These are phyloP conservation scores for Endotrypanum monterogeii DNA, from an alignment of 208 protist genomes.

Conservation along the genomic window DNA sequence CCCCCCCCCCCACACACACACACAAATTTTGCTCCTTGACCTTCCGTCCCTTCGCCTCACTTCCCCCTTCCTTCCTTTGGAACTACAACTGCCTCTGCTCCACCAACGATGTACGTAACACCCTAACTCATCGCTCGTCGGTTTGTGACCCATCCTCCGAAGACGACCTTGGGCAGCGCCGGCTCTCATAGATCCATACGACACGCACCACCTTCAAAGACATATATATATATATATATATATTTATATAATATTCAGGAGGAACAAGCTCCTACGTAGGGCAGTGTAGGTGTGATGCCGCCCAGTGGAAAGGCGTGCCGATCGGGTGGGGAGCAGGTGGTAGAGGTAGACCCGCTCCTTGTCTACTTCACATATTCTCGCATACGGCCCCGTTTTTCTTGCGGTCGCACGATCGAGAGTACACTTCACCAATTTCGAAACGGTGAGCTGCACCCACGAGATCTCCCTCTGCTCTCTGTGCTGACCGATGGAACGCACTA, in stretches of 20 bases:
- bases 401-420: conserved; percentile 75
- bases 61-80: not conserved
- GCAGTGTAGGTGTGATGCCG: not conserved
- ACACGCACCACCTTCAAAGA: not conserved
- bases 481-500: conserved; percentile 57
- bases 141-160: not conserved
- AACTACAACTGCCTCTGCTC: not conserved
- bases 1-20: too few species aligned
- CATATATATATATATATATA: conserved; percentile 6
- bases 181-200: not conserved
- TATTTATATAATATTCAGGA: conserved; percentile 3
- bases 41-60: not conserved
- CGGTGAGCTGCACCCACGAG: conserved; percentile 44
- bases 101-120: not conserved
- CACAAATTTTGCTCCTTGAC: too few species aligned
- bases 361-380: conserved; percentile 91
- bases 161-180: not conserved
- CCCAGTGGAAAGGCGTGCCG: not conserved
- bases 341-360: conserved; percentile 51
- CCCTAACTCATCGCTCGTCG: not conserved
- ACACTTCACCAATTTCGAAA: conserved; percentile 69
- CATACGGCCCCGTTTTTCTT: conserved; percentile 82
- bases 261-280: not conserved
- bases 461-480: conserved; percentile 79
- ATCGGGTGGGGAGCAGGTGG: conserved; percentile 21